Percentiles rank a stretch among this genome's conserved stretches.
Conservation (phyloP, 495 filamentous ascomycete species). For the Amniculicola lignicola region DNA sequence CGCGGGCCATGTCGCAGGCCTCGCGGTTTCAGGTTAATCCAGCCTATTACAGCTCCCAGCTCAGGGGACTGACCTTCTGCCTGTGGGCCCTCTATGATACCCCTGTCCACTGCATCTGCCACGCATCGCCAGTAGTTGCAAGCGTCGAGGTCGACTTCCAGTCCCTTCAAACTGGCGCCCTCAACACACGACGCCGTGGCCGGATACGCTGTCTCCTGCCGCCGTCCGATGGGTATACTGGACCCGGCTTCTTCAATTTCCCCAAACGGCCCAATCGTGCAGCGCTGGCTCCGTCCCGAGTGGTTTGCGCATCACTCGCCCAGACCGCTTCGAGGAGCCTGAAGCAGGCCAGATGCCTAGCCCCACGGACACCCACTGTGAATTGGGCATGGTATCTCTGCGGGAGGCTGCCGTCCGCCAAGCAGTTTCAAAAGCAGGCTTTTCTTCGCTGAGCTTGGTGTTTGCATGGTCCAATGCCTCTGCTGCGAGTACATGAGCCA, state of each 20-base stretch:
- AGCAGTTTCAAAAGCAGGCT: constrained; percentile 32
- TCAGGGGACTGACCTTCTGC: background rate
- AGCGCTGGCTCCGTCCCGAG: background rate
- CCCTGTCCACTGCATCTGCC: background rate
- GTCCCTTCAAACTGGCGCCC: background rate
- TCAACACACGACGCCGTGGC: background rate
- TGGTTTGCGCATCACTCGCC: background rate
- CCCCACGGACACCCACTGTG: constrained; percentile 9
- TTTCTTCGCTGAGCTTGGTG: constrained; percentile 24
- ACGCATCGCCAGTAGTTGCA: background rate
- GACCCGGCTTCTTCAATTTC: background rate
- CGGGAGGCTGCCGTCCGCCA: constrained; percentile 27
- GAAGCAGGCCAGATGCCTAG: constrained; percentile 15
- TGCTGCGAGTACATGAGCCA: constrained; percentile 30
- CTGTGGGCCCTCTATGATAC: background rate
- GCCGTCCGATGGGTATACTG: background rate
- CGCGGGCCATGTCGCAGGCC: background rate
- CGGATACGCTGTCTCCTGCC: background rate
- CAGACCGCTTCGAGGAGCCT: background rate
- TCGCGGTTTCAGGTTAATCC: background rate
- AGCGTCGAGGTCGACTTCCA: background rate
- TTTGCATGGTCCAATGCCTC: constrained; percentile 9
- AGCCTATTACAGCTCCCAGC: background rate
- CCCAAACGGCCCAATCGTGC: constrained; percentile 1
- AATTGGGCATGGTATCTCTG: constrained; percentile 16